A percentile compares a stretch with the other conserved stretches of the same genome.
These are phyloP conservation scores for Fusarium incarnatum DNA, from an alignment of 2,329 filamentous ascomycete genomes.

Conservation along the genomic window DNA sequence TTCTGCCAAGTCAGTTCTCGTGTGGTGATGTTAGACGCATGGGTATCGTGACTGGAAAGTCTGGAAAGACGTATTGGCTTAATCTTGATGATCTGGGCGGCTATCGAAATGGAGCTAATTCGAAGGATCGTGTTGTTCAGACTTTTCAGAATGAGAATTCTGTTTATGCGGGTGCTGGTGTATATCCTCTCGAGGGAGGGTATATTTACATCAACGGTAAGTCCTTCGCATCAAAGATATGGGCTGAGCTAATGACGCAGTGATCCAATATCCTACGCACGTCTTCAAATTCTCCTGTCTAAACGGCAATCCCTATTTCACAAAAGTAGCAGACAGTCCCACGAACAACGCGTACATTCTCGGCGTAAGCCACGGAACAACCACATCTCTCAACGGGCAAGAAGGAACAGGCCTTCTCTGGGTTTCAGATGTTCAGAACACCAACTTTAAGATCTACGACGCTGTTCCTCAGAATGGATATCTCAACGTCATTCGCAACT, in stretches of 20 bases:
- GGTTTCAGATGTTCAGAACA: constrained; percentile 66
- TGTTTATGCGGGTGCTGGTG: constrained; percentile 60
- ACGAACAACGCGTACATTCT: constrained; percentile 64
- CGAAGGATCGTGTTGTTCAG: constrained; percentile 58
- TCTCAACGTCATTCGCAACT: constrained; percentile 62
- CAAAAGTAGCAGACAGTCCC: constrained; percentile 63
- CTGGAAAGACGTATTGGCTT: constrained; percentile 60
- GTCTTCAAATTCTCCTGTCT: constrained; percentile 69
- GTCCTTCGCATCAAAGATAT: no score
- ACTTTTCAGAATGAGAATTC: constrained; percentile 58
- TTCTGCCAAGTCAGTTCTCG: constrained; percentile 56
- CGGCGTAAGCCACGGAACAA: constrained; percentile 67
- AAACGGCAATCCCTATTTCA: constrained; percentile 63
- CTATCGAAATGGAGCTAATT: constrained; percentile 52
- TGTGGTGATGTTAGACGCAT: constrained; percentile 59
- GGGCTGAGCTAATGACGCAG: no score
- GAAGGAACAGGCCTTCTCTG: constrained; percentile 67
- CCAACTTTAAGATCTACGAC: constrained; percentile 64
- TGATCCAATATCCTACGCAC: constrained; percentile 65
- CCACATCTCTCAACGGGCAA: constrained; percentile 65
- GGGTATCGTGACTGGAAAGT: constrained; percentile 63
- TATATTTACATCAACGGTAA: constrained; percentile 60
- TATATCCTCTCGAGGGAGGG: constrained; percentile 61
- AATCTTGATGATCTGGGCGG: constrained; percentile 57
- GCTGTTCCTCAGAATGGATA: constrained; percentile 60